Percentiles rank a stretch among this genome's conserved stretches.
Evolutionary conservation across 768 basidiomycete species (phyloP).

Genomic region (Amylocystis lapponica): DNA sequence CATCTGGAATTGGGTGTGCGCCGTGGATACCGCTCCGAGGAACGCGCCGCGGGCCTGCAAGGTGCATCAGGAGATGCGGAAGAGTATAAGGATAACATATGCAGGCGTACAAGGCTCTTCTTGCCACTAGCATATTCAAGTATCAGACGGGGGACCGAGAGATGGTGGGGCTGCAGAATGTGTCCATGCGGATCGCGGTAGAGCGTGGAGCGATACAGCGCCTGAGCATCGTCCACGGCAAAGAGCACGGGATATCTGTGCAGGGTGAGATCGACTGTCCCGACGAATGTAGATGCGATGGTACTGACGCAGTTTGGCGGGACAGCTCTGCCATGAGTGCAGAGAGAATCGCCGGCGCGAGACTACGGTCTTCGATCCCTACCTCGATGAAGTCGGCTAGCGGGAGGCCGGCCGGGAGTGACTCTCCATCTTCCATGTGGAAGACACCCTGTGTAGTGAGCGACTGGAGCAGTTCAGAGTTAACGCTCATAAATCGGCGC

Average conservation of each 20-base stretch:
- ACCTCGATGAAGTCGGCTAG: conserved; percentile 51
- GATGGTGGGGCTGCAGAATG: conserved; percentile 65
- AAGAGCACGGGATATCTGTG: conserved; percentile 70
- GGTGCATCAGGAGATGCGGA: conserved; percentile 1
- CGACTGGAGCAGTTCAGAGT: conserved; percentile 38
- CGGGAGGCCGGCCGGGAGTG: conserved; percentile 41
- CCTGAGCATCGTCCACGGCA: conserved; percentile 86
- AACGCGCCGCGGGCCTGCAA: conserved; percentile 63
- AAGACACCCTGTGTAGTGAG: no score
- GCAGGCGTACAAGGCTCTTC: conserved; percentile 61
- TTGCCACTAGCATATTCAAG: conserved; percentile 76
- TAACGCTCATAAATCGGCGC: conserved; percentile 55
- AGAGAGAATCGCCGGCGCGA: conserved; percentile 52
- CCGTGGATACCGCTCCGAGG: conserved; percentile 61
- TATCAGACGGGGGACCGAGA: conserved; percentile 71
- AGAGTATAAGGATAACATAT: conserved; percentile 11
- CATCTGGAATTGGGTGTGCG: conserved; percentile 51
- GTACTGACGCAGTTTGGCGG: conserved; percentile 54
- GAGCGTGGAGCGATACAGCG: conserved; percentile 58
- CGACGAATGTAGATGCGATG: neutral
- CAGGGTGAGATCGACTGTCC: no score
- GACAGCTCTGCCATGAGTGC: conserved; percentile 57
- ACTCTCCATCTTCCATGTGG: no score
- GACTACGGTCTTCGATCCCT: conserved; percentile 47
- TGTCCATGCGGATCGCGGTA: conserved; percentile 75